Percentiles rank a stretch among this genome's conserved stretches.
phyloP scores from a whole-genome alignment of 164 flowering plant species.

The Vitis riparia region DNA sequence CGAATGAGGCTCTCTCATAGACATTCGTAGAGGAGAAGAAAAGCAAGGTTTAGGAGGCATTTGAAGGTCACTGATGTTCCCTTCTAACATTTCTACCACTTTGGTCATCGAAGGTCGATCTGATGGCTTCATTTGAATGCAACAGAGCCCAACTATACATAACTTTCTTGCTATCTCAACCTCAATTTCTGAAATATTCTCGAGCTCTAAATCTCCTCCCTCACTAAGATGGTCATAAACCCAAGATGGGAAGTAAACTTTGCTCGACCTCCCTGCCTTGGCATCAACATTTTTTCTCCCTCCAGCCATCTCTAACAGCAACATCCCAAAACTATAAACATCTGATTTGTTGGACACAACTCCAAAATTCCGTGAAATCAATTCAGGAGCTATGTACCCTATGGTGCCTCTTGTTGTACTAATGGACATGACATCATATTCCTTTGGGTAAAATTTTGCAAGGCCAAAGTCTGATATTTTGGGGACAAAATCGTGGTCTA shows the following conservation, averaged over 20 bases:
- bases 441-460: conserved; percentile 11
- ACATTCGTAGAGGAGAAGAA: conserved; percentile 2
- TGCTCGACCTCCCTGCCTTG: background rate
- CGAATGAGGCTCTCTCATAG: background rate
- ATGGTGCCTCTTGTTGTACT: conserved; percentile 11
- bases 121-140: conserved; percentile 13
- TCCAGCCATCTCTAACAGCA: conserved; percentile 21
- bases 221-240: conserved; percentile 8
- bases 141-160: conserved; percentile 14
- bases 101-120: conserved; percentile 18
- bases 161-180: conserved; percentile 11
- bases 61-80: background rate
- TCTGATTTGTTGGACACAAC: conserved; percentile 18
- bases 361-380: conserved; percentile 9
- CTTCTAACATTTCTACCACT: conserved; percentile 18
- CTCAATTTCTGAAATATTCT: background rate
- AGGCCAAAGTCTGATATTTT: conserved; percentile 22
- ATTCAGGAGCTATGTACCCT: conserved; percentile 23
- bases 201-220: conserved; percentile 9
- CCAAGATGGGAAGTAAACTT: conserved; percentile 13
- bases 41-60: conserved; percentile 17
- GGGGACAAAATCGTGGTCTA: conserved; percentile 13
- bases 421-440: background rate
- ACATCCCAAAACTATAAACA: conserved; percentile 24
- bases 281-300: conserved; percentile 5